Conservation (phyloP, 2,329 filamentous ascomycete genomes). For the Diaporthe batatas region DNA sequence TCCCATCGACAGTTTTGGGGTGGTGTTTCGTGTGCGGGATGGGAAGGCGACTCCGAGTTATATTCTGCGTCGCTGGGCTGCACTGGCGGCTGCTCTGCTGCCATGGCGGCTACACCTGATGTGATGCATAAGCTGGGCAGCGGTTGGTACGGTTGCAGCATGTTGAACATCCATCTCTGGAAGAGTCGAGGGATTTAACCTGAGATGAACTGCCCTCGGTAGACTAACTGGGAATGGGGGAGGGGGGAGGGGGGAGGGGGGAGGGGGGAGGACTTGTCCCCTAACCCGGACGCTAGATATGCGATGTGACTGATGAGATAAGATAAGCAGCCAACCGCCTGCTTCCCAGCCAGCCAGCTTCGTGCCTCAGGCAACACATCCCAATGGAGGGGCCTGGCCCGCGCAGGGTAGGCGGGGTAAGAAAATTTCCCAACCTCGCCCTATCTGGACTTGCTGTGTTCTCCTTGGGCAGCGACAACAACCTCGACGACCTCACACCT, state of each 20-base stretch:
- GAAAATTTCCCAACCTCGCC: constrained; percentile 41
- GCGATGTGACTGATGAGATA: not conserved
- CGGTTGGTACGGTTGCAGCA: not conserved
- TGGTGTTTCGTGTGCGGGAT: constrained; percentile 34
- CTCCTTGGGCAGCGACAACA: constrained; percentile 40
- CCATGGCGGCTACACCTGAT: not conserved
- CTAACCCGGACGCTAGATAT: not conserved
- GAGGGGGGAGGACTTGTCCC: not conserved
- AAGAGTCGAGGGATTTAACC: not conserved
- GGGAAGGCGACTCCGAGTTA: constrained; percentile 15
- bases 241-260: not conserved
- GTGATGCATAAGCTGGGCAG: constrained; percentile 7
- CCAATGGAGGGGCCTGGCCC: constrained; percentile 14
- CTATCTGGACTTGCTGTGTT: not conserved
- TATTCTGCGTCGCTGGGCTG: not conserved
- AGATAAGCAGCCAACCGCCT: not conserved
- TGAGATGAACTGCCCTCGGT: not conserved
- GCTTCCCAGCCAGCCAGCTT: not conserved
- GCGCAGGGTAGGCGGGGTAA: constrained; percentile 39
- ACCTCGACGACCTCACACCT: constrained; percentile 16
- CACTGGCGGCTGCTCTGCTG: not conserved
- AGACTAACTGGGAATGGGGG: too few relatives aligned
- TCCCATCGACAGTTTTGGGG: constrained; percentile 22
- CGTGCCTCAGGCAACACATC: constrained; percentile 35
- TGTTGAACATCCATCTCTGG: not conserved